A percentile compares a stretch with the other conserved stretches of the same genome.
phyloP scores from a whole-genome alignment of 2,329 filamentous ascomycete species.

The Aspergillus versicolor region DNA sequence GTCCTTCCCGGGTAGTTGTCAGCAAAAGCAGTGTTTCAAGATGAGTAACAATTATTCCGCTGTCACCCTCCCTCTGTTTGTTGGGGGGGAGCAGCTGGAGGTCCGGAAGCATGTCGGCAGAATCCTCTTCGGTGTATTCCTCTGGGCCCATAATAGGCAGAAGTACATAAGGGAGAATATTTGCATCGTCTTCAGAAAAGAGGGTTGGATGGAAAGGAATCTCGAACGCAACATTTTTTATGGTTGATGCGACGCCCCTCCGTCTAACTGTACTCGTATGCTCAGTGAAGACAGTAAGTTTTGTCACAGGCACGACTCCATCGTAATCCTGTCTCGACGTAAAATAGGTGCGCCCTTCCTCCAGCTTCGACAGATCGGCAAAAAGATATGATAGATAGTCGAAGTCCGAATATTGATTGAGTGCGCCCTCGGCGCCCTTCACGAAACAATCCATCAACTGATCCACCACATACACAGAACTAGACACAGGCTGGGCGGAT shows the following conservation, averaged over 20 bases:
- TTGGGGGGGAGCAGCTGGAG: constrained; percentile 85
- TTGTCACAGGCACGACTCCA: constrained; percentile 80
- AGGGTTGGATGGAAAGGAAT: constrained; percentile 69
- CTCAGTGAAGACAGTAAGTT: constrained; percentile 92
- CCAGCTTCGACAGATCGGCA: constrained; percentile 83
- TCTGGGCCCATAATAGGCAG: constrained; percentile 85
- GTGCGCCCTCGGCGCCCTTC: constrained; percentile 76
- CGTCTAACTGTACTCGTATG: constrained; percentile 79
- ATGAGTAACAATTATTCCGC: constrained; percentile 77
- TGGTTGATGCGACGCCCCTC: constrained; percentile 91
- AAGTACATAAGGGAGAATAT: constrained; percentile 84
- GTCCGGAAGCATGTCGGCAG: constrained; percentile 81
- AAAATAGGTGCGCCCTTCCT: constrained; percentile 73
- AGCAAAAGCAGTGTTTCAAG: constrained; percentile 84
- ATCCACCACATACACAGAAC: constrained; percentile 73
- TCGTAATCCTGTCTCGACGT: constrained; percentile 74
- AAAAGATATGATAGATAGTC: constrained; percentile 95
- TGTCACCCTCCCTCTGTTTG: constrained; percentile 78
- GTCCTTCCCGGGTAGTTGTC: constrained; percentile 72
- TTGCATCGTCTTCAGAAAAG: constrained; percentile 68
- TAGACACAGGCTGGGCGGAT: constrained; percentile 67
- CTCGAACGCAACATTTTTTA: constrained; percentile 93
- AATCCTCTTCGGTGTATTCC: constrained; percentile 85
- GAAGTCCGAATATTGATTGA: constrained; percentile 82
- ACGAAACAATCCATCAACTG: constrained; percentile 96